phyloP scores from a whole-genome alignment of 1,284 basidiomycete species.

The Malassezia brasiliensis region DNA sequence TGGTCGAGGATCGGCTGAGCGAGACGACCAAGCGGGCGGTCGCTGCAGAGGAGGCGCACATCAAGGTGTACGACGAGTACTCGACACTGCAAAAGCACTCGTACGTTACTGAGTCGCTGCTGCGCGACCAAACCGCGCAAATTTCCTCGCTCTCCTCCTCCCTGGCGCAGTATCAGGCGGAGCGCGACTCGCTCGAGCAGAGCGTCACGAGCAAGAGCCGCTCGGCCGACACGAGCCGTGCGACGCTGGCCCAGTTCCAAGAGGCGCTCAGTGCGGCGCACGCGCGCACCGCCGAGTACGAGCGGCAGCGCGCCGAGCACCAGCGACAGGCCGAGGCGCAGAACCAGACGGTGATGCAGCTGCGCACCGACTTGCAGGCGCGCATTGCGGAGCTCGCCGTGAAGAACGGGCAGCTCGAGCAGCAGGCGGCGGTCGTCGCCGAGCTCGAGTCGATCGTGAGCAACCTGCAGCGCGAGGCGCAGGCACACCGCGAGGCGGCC shows the following conservation, averaged over 20 bases:
- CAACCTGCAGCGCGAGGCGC: constrained; percentile 51
- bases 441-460: constrained; percentile 65
- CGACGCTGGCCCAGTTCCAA: constrained; percentile 74
- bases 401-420: constrained; percentile 24
- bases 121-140: constrained; percentile 70
- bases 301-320: constrained; percentile 56
- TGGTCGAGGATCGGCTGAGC: constrained; percentile 69
- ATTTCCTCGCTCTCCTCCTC: constrained; percentile 66
- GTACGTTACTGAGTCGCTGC: constrained; percentile 57
- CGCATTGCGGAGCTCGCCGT: constrained; percentile 59
- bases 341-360: constrained; percentile 60
- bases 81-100: constrained; percentile 64
- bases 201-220: constrained; percentile 59
- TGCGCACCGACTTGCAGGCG: constrained; percentile 66
- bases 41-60: constrained; percentile 67
- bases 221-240: constrained; percentile 67
- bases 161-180: constrained; percentile 68
- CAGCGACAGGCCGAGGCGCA: constrained; percentile 24
- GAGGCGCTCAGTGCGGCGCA: constrained; percentile 66
- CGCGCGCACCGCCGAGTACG: constrained; percentile 69
- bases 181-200: constrained; percentile 59
- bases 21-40: constrained; percentile 75
- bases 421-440: constrained; percentile 56
- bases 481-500: constrained; percentile 37
- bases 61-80: constrained; percentile 61